A percentile compares a stretch with the other conserved stretches of the same genome.
Evolutionary conservation across 2,329 filamentous ascomycete genomes (phyloP).

Genomic region (Fusarium mangiferae): DNA sequence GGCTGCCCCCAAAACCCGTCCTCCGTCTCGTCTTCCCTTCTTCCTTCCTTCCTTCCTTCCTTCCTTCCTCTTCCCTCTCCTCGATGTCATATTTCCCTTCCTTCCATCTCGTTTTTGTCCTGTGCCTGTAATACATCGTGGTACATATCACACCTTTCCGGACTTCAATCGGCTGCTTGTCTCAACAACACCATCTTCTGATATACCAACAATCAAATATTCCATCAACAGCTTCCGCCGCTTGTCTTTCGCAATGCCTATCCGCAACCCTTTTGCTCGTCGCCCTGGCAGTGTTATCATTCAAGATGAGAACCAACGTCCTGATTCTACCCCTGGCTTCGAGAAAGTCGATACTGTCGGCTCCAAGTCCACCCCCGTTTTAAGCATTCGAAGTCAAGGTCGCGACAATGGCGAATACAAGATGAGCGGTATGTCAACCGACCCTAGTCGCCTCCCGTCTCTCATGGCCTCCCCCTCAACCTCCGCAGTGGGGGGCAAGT

Average conservation of each 20-base stretch:
- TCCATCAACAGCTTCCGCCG: slow-evolving; percentile 11
- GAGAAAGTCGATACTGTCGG: slow-evolving; percentile 72
- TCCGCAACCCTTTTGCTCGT: slow-evolving; percentile 77
- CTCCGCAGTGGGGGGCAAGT: slow-evolving; percentile 7
- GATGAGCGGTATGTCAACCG: slow-evolving; percentile 73
- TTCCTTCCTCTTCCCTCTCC: background rate
- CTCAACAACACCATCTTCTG: slow-evolving; percentile 14
- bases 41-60: background rate
- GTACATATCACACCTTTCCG: background rate
- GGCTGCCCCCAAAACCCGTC: slow-evolving; percentile 19
- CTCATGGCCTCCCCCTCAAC: slow-evolving; percentile 12
- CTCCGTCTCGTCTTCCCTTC: background rate
- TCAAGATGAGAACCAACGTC: slow-evolving; percentile 64
- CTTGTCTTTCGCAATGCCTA: slow-evolving; percentile 64
- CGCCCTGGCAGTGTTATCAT: slow-evolving; percentile 60
- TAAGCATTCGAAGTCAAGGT: slow-evolving; percentile 71
- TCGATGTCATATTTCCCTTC: slow-evolving; percentile 14
- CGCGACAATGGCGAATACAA: slow-evolving; percentile 79
- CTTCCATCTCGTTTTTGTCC: background rate
- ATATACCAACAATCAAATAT: slow-evolving; percentile 14
- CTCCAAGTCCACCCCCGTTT: slow-evolving; percentile 68
- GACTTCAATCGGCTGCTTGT: background rate
- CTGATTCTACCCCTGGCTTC: slow-evolving; percentile 60
- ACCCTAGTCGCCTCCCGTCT: slow-evolving; percentile 18
- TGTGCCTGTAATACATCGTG: background rate